Evolutionary conservation across 2,329 filamentous ascomycete genomes (phyloP), one percentile per base, ranked within the genome.

Genomic region (Pseudodiploospora longispora): DNA sequence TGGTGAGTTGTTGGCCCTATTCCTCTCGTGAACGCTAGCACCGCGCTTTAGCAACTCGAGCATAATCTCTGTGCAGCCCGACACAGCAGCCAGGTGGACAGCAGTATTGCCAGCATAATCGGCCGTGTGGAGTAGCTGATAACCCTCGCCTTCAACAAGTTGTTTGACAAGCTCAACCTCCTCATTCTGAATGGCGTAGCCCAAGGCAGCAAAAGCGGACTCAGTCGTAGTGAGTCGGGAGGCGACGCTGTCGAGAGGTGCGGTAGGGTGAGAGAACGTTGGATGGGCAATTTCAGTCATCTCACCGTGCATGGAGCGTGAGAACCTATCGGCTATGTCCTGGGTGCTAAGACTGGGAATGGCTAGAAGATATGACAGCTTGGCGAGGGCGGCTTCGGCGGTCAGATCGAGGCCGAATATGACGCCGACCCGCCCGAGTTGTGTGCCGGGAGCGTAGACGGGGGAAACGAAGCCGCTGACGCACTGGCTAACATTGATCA

Each of bases 401-500:
- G 90, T 96, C 66, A 95, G 75, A 58, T 95, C 89, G 52, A 90
- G 79, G 5, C 90, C 90, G 52, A 93, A 90, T 30, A 95, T 87
- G 40, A 96, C 87, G 31, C 90, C 90, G 3, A 87, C 87, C 43
- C 82, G 76, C 34, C 87, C 87, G 12, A 95, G 76, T 35, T 84
- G 82, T 52, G 87, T 86, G 6, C 82, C 85, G 0, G 85, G 80
- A 1, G 84, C 85, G 65, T 88, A 89, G n/a, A 88, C 72, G 3
- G 85, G 83, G 41, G 80, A 86, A 19, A 88, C 85, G 56, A 84
- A 85, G 36, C 85, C 85, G 48, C 77, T 83, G 54, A 83, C 76
- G 72, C 90, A 96, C 68, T 96, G 90, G 41, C 87, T 94, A 48
- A 96, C 83, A 59, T 94, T 95, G 52, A 95, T 87, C 47, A 96